These are phyloP conservation scores for Spathaspora sp. DNA, from an alignment of 1,139 yeast genomes.

Conservation along the genomic window DNA sequence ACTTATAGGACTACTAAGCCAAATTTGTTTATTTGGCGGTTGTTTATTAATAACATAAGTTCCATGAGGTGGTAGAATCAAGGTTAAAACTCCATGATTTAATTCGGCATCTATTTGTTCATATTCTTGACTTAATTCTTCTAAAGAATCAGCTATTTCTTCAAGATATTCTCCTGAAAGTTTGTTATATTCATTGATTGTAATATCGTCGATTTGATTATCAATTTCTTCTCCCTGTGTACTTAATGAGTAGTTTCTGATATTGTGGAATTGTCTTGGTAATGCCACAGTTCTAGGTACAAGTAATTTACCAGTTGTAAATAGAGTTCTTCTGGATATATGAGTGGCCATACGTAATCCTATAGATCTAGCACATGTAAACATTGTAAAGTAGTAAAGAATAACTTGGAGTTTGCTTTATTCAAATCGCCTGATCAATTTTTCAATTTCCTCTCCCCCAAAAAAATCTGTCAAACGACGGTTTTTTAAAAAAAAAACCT, in stretches of 20 bases:
- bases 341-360: conserved; percentile 1
- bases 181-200: conserved; percentile 53
- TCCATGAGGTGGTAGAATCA: conserved; percentile 66
- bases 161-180: conserved; percentile 67
- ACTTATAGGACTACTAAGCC: conserved; percentile 90
- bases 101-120: conserved; percentile 77
- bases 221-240: conserved; percentile 57
- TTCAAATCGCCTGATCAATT: background rate
- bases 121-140: conserved; percentile 55
- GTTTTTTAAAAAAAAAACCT: background rate
- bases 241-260: conserved; percentile 22
- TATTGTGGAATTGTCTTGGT: background rate
- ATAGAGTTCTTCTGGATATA: background rate
- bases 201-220: conserved; percentile 45
- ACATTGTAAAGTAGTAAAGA: background rate
- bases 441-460: background rate
- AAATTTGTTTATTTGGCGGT: conserved; percentile 90
- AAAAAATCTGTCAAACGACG: background rate
- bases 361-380: background rate
- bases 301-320: background rate
- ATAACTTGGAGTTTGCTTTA: background rate
- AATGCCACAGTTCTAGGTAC: conserved; percentile 6
- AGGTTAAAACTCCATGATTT: conserved; percentile 78
- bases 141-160: conserved; percentile 59
- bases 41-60: conserved; percentile 89